Conservation (phyloP, 257 asterid genomes). For the Hygrophila difformis region DNA sequence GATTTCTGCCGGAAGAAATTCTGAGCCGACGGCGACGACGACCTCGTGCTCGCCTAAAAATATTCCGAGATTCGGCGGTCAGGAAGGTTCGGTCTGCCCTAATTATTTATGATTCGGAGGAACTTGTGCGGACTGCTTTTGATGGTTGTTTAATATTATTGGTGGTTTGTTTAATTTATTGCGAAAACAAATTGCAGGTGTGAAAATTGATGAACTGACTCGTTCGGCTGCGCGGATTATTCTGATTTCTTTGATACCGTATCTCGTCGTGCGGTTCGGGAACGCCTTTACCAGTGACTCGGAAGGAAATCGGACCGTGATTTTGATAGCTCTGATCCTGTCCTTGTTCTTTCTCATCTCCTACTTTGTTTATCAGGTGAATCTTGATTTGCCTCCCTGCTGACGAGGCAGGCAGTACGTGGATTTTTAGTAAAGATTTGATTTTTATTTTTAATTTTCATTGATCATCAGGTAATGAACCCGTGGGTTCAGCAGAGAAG, state of each 20-base stretch:
- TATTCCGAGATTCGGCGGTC: too few species aligned
- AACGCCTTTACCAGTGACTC: constrained; percentile 14
- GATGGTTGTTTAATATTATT: too few species aligned
- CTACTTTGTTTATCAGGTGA: constrained; percentile 40
- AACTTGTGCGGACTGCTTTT: too few species aligned
- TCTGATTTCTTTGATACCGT: constrained; percentile 46
- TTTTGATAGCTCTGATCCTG: constrained; percentile 28
- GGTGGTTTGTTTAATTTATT: too few species aligned
- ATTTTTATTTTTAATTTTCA: neutral
- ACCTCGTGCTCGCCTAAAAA: too few species aligned
- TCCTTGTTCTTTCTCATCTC: constrained; percentile 22
- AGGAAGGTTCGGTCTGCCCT: too few species aligned
- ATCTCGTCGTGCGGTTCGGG: constrained; percentile 29
- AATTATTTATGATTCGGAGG: too few species aligned
- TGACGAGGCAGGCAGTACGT: too few species aligned
- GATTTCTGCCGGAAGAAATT: too few species aligned
- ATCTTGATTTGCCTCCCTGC: too few species aligned
- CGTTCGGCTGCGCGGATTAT: constrained; percentile 21
- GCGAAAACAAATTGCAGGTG: too few species aligned
- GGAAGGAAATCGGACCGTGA: constrained; percentile 20
- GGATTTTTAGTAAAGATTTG: neutral
- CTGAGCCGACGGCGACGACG: too few species aligned
- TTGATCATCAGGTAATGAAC: constrained; percentile 30
- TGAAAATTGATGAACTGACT: neutral
- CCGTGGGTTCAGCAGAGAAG: constrained; percentile 64